Percentiles rank a stretch among this genome's conserved stretches.
phyloP scores from a whole-genome alignment of 257 asterid genomes.

The Plectranthus barbatus region DNA sequence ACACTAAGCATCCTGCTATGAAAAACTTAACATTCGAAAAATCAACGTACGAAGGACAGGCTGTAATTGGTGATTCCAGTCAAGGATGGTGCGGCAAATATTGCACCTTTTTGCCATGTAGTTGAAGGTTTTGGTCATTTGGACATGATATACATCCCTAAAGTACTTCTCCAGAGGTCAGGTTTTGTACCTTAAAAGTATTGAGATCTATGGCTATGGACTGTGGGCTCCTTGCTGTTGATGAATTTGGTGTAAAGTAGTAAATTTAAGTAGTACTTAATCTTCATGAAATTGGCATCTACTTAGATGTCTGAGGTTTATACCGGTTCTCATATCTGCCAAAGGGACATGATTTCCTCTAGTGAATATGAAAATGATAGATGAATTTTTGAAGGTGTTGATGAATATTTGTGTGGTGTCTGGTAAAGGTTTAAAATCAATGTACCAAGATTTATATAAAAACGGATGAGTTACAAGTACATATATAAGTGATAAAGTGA shows the following conservation, averaged over 20 bases:
- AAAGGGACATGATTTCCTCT: not conserved
- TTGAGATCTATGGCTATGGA: not conserved
- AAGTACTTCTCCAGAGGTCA: too few relatives aligned
- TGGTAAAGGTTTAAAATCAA: not conserved
- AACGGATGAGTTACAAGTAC: too few relatives aligned
- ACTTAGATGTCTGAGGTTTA: not conserved
- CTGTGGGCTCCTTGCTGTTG: not conserved
- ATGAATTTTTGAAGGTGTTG: not conserved
- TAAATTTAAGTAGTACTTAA: not conserved
- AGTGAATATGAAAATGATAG: not conserved
- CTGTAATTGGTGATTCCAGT: not conserved
- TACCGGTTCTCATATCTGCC: not conserved
- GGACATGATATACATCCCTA: not conserved
- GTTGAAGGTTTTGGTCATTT: not conserved
- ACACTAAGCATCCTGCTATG: too few relatives aligned
- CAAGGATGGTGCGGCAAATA: not conserved
- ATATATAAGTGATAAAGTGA: not conserved
- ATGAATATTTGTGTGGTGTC: not conserved
- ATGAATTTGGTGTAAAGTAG: not conserved
- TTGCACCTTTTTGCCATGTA: not conserved
- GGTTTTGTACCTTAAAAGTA: not conserved
- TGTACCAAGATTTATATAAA: not conserved
- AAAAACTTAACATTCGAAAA: too few relatives aligned
- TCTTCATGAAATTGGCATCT: not conserved
- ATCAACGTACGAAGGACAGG: too few relatives aligned